phyloP scores from a whole-genome alignment of 495 filamentous ascomycete genomes.

The Patellaria atrata region DNA sequence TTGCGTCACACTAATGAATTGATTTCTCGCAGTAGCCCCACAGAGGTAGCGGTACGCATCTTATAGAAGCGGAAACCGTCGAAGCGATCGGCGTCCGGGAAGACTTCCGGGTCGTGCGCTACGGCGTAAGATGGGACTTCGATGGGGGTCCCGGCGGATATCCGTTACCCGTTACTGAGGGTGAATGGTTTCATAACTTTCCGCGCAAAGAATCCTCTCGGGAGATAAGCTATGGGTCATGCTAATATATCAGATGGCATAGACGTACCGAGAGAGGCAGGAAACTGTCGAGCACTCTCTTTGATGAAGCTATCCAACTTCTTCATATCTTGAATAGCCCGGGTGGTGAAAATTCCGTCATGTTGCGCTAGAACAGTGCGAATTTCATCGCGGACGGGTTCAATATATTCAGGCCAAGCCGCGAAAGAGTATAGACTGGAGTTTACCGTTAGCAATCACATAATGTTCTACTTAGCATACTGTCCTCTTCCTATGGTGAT shows the following conservation, averaged over 20 bases:
- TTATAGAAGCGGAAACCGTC: conserved; percentile 15
- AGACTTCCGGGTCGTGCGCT: conserved; percentile 9
- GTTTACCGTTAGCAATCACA: too few relatives aligned
- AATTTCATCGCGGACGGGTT: conserved; percentile 17
- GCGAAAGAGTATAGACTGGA: conserved; percentile 12
- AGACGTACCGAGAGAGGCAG: conserved; percentile 7
- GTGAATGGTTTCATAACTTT: conserved; percentile 14
- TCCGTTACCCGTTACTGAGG: conserved; percentile 16
- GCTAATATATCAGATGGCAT: too few relatives aligned
- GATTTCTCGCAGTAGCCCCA: conserved; percentile 6
- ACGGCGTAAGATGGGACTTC: conserved; percentile 10
- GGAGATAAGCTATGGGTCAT: too few relatives aligned
- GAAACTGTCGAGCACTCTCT: conserved; percentile 7
- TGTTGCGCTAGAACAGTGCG: conserved; percentile 7
- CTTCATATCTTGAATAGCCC: conserved; percentile 12
- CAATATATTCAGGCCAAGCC: conserved; percentile 6
- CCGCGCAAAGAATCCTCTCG: conserved; percentile 13
- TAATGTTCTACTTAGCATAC: too few relatives aligned
- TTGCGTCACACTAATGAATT: conserved; percentile 13
- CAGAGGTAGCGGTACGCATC: too few relatives aligned
- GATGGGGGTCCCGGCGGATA: conserved; percentile 10
- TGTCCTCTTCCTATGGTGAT: too few relatives aligned
- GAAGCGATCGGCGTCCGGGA: conserved; percentile 11
- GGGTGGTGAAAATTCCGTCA: conserved; percentile 10
- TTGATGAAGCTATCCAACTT: conserved; percentile 18